These are phyloP conservation scores for Hydrangea macrophylla DNA, from an alignment of 148 eudicot genomes.

Conservation along the genomic window DNA sequence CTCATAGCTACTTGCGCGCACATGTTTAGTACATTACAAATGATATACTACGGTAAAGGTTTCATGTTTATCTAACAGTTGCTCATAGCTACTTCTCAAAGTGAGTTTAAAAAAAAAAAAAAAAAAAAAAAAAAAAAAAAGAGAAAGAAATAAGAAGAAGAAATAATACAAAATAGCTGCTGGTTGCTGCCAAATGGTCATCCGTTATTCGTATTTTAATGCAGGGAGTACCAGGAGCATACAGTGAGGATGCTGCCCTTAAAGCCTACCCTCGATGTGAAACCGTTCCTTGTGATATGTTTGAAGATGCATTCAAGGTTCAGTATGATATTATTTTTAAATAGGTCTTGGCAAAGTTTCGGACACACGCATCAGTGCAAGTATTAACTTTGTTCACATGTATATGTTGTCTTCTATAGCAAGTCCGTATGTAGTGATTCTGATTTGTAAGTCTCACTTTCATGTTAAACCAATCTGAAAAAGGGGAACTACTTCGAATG, in stretches of 20 bases:
- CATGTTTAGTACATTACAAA: no score
- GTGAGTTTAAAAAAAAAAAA: not conserved
- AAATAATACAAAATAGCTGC: not conserved
- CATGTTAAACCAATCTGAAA: not conserved
- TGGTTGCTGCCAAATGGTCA: not conserved
- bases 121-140: not conserved
- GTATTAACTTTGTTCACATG: not conserved
- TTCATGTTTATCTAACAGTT: not conserved
- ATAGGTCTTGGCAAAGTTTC: not conserved
- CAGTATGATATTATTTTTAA: not conserved
- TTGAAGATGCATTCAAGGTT: constrained; percentile 67
- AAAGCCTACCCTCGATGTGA: constrained; percentile 57
- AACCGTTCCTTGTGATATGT: constrained; percentile 60
- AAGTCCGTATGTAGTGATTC: no score
- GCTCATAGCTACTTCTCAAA: not conserved
- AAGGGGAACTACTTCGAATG: not conserved
- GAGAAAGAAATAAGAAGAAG: no score
- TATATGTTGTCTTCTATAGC: not conserved
- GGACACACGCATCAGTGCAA: not conserved
- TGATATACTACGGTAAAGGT: no score
- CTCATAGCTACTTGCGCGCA: no score
- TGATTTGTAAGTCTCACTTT: not conserved
- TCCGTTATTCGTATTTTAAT: constrained; percentile 11
- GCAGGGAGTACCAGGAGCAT: constrained; percentile 61
- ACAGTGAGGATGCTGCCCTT: constrained; percentile 62